These are phyloP conservation scores for Trichoderma virens DNA, from an alignment of 495 filamentous ascomycete genomes.

Conservation along the genomic window DNA sequence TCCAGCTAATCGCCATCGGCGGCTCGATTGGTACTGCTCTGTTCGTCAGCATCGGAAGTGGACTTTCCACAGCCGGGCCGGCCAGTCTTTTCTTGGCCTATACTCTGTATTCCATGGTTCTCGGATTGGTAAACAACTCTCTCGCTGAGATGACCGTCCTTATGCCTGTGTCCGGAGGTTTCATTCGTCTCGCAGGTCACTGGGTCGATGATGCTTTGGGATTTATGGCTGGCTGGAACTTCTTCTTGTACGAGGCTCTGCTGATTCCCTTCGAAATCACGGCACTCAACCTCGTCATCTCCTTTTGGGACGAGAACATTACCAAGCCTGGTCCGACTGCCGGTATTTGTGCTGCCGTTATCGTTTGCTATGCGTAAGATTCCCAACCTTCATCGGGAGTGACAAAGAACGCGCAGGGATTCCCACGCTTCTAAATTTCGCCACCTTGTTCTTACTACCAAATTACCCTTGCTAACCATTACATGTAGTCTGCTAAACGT, in stretches of 20 bases:
- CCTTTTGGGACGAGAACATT: constrained; percentile 53
- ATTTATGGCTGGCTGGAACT: constrained; percentile 45
- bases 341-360: constrained; percentile 47
- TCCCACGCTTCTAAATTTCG: neutral
- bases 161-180: constrained; percentile 36
- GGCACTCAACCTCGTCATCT: constrained; percentile 44
- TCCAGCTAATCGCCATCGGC: constrained; percentile 69
- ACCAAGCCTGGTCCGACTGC: constrained; percentile 33
- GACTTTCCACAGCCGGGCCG: constrained; percentile 58
- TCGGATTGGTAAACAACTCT: constrained; percentile 33
- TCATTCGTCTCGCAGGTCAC: constrained; percentile 35
- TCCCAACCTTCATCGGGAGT: constrained; percentile 22
- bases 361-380: constrained; percentile 43
- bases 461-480: constrained; percentile 10
- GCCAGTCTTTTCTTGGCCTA: constrained; percentile 63
- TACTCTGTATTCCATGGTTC: constrained; percentile 44
- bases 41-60: constrained; percentile 63
- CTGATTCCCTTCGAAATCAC: constrained; percentile 48
- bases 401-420: neutral
- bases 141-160: constrained; percentile 40
- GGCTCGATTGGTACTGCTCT: constrained; percentile 77
- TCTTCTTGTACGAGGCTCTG: constrained; percentile 53
- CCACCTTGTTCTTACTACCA: neutral
- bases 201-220: constrained; percentile 43
- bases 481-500: constrained; percentile 35